Evolutionary conservation across 208 protist genomes (phyloP).

Genomic region (Leishmania major): DNA sequence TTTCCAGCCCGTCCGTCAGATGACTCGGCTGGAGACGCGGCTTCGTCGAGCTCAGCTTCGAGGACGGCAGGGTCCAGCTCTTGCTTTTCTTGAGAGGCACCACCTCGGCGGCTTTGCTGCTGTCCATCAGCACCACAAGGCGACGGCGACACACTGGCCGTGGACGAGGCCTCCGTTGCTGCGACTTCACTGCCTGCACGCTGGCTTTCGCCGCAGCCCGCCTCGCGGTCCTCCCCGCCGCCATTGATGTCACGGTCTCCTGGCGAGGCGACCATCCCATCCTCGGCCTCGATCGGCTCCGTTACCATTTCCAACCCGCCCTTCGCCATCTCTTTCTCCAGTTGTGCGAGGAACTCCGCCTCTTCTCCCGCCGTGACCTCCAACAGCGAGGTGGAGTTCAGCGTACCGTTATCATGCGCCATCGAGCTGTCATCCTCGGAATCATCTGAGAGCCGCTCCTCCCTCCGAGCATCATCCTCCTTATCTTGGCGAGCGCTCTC

Average conservation of each 20-base stretch:
- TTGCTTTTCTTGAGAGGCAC: neutral
- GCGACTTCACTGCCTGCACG: neutral
- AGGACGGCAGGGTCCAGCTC: neutral
- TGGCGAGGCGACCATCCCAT: neutral
- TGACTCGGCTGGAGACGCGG: neutral
- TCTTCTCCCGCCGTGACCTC: slow-evolving; percentile 24
- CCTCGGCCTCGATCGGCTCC: neutral
- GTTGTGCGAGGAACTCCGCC: slow-evolving; percentile 25
- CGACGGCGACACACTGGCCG: neutral
- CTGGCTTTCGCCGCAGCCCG: neutral
- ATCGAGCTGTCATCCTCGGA: slow-evolving; percentile 4
- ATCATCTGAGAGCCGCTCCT: neutral
- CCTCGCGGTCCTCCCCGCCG: neutral
- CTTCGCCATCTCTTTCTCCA: slow-evolving; percentile 21
- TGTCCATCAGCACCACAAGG: neutral
- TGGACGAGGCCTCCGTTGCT: neutral
- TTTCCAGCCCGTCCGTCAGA: neutral
- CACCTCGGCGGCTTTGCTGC: neutral
- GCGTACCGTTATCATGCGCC: neutral
- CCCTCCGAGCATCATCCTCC: neutral
- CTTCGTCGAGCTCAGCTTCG: neutral
- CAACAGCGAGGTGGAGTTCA: slow-evolving; percentile 15
- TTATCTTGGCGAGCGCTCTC: neutral
- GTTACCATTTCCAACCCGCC: neutral
- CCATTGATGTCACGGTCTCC: neutral